Evolutionary conservation across 371 early-diverging fungal species (phyloP).

Genomic region (Coemansia sp.): DNA sequence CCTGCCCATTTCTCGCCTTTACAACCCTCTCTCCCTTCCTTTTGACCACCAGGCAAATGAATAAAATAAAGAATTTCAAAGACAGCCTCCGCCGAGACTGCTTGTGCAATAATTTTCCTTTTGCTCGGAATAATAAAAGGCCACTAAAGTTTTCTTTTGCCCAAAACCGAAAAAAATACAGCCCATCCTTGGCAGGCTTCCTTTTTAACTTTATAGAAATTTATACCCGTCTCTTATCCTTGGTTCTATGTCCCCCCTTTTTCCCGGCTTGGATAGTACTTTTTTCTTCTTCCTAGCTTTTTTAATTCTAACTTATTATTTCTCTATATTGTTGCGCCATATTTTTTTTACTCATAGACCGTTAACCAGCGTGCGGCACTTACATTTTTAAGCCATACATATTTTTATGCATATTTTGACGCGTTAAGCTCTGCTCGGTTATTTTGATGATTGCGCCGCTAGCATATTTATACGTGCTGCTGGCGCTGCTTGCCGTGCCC

Average conservation of each 20-base stretch:
- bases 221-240: neutral
- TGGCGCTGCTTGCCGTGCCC: neutral
- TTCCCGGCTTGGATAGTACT: neutral
- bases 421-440: neutral
- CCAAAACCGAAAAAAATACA: neutral
- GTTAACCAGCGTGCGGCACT: neutral
- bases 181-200: neutral
- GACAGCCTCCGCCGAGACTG: neutral
- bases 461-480: neutral
- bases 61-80: neutral
- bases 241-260: neutral
- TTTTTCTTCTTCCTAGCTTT: conserved; percentile 1
- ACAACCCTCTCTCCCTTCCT: neutral
- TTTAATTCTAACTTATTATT: neutral
- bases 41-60: neutral
- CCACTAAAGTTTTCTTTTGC: too few species aligned
- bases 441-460: conserved; percentile 4
- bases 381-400: neutral
- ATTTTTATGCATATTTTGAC: neutral
- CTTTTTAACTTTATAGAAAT: neutral
- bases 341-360: neutral
- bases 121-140: neutral
- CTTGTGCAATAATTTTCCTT: neutral
- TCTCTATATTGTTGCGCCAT: too few species aligned
- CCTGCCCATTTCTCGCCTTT: too few species aligned